Evolutionary conservation across 495 filamentous ascomycete species (phyloP), one percentile per base, ranked within the genome.

Genomic region (Aspergillus mulundensis): DNA sequence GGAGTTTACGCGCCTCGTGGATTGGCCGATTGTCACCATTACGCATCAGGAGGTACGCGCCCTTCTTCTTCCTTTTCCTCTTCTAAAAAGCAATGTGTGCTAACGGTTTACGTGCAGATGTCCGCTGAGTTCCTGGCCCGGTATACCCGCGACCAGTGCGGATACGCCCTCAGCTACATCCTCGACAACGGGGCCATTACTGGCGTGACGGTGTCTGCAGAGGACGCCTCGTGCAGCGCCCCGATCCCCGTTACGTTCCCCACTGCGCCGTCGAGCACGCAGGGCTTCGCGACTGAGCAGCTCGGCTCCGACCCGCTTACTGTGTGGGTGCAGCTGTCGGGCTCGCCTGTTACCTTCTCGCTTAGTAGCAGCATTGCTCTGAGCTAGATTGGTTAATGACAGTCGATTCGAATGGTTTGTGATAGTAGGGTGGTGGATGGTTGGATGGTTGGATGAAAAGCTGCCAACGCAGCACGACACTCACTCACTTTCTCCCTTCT

Each of bases 231-330:
- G 34, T 87, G 83, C 69, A 63, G 59, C 40, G 71, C 69, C 3
- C 64, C 73, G 0, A 78, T 87, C 44, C 84, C 84, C 5, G 73
- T 87, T 11, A 85, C 82, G 1, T 75, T 85, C 54, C 80, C 82
- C 12, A 70, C 65, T 8, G 61, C 64, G 0, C 73, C 72, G 1
- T 70, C 71, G 16, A 65, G 60, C 41, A 74, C 71, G 19, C 71
- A 70, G 28, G 74, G 77, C 32, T 76, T 71, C 45, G 73, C 69
- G 3, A 76, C 73, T 21, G 84, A 87, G 64, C 69, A 84, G 68
- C 49, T 84, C 5, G 83, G 84, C 5, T 73, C 53, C 32, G 84
- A 87, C 61, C 82, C 83, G 14, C 61, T 79, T 38, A 86, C 83
- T 5, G 75, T 84, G 32, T 87, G 81, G 84, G 78, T 77, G 14